Percentiles rank a stretch among this genome's conserved stretches.
phyloP scores from a whole-genome alignment of 192 early-diverging fungal species.

The Coemansia sp. region DNA sequence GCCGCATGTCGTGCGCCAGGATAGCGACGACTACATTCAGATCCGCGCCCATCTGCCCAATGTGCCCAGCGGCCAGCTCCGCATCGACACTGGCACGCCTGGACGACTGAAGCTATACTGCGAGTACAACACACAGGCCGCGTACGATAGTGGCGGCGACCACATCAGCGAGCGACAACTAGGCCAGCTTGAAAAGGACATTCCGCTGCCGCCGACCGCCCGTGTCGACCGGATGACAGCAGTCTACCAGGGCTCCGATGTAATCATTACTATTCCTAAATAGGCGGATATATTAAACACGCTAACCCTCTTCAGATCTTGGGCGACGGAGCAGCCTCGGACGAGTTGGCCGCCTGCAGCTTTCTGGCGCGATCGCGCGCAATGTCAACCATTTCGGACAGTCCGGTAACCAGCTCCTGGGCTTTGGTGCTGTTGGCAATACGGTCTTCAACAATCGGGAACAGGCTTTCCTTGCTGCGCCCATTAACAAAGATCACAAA shows the following conservation, averaged over 20 bases:
- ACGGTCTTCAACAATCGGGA: conserved; percentile 69
- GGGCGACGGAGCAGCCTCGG: conserved; percentile 4
- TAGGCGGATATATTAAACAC: neutral
- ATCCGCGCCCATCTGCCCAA: conserved; percentile 27
- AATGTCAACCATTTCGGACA: conserved; percentile 77
- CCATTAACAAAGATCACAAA: conserved; percentile 83
- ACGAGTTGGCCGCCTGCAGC: conserved; percentile 27
- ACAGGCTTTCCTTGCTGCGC: conserved; percentile 65
- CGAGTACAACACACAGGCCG: conserved; percentile 34
- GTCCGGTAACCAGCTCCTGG: conserved; percentile 65
- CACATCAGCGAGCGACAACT: conserved; percentile 42
- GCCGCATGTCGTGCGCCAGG: conserved; percentile 28
- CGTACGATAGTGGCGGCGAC: conserved; percentile 28
- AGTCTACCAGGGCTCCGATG: conserved; percentile 8
- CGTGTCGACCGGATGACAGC: conserved; percentile 31
- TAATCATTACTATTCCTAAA: conserved; percentile 34
- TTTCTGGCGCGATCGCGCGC: conserved; percentile 76
- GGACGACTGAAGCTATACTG: conserved; percentile 42
- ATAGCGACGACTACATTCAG: conserved; percentile 14
- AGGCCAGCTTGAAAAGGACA: conserved; percentile 51
- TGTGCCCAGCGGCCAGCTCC: conserved; percentile 37
- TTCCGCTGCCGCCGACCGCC: conserved; percentile 35
- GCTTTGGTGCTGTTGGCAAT: conserved; percentile 59
- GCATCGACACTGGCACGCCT: conserved; percentile 29
- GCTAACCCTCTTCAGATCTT: conserved; percentile 13